A percentile compares a stretch with the other conserved stretches of the same genome.
phyloP scores from a whole-genome alignment of 768 basidiomycete genomes.

The Leucosporidium scottii region DNA sequence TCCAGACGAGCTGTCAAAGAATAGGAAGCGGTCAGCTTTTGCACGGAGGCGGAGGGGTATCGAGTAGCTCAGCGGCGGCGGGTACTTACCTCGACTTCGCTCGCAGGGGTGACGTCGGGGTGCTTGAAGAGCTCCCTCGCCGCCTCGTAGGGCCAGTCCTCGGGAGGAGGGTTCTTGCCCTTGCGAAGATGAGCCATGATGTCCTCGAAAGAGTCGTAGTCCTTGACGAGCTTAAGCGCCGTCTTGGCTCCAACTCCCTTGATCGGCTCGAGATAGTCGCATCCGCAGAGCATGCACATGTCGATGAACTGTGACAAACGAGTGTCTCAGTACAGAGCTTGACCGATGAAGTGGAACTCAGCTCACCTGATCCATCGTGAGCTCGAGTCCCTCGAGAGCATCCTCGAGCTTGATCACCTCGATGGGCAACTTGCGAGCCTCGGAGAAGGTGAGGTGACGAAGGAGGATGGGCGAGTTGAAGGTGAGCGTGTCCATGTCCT shows the following conservation, averaged over 20 bases:
- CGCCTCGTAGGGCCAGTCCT: slow-evolving; percentile 95
- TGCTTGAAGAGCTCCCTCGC: slow-evolving; percentile 83
- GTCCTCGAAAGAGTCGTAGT: slow-evolving; percentile 62
- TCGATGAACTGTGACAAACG: slow-evolving; percentile 69
- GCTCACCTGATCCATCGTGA: slow-evolving; percentile 80
- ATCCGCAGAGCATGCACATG: slow-evolving; percentile 89
- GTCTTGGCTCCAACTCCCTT: slow-evolving; percentile 93
- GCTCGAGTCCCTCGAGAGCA: slow-evolving; percentile 78
- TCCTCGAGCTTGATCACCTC: slow-evolving; percentile 76
- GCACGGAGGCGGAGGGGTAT: neutral
- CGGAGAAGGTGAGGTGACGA: slow-evolving; percentile 94
- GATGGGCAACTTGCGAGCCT: slow-evolving; percentile 95
- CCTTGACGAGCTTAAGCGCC: slow-evolving; percentile 83
- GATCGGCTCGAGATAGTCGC: slow-evolving; percentile 98
- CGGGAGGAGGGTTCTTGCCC: slow-evolving; percentile 65
- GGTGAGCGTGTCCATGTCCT: slow-evolving; percentile 99
- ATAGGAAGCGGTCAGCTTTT: neutral
- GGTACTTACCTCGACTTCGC: slow-evolving; percentile 66
- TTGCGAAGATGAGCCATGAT: slow-evolving; percentile 60
- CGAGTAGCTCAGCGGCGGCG: slow-evolving; percentile 3
- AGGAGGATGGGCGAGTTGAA: slow-evolving; percentile 85
- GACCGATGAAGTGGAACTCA: neutral
- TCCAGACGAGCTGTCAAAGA: slow-evolving; percentile 75
- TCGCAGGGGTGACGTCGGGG: slow-evolving; percentile 81
- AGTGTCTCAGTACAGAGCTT: neutral